Percentiles rank a stretch among this genome's conserved stretches.
Evolutionary conservation across 2,329 filamentous ascomycete genomes (phyloP).

Genomic region (Rasamsonia emersonii): DNA sequence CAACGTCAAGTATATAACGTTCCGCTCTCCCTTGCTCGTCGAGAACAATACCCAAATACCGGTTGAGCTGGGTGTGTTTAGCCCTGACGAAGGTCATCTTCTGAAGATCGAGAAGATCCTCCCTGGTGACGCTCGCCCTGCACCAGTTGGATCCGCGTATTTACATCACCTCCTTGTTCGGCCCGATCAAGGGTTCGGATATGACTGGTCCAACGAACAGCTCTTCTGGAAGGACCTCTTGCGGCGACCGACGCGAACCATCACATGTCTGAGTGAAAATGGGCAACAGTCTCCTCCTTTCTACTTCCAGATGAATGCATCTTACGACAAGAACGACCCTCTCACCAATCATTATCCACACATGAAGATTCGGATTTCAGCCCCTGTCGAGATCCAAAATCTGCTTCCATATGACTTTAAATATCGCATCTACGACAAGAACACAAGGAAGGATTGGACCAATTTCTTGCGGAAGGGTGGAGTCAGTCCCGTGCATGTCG

Average conservation of each 20-base stretch:
- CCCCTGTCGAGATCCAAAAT: slow-evolving; percentile 90
- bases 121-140: slow-evolving; percentile 80
- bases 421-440: slow-evolving; percentile 97
- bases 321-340: slow-evolving; percentile 75
- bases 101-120: slow-evolving; percentile 97
- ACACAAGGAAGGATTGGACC: slow-evolving; percentile 97
- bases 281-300: slow-evolving; percentile 72
- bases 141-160: slow-evolving; percentile 84
- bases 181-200: slow-evolving; percentile 93
- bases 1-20: slow-evolving; percentile 96
- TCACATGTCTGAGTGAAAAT: slow-evolving; percentile 80
- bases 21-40: slow-evolving; percentile 81
- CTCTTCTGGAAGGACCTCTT: slow-evolving; percentile 91
- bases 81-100: slow-evolving; percentile 75
- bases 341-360: slow-evolving; percentile 80
- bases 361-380: slow-evolving; percentile 86
- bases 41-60: slow-evolving; percentile 97
- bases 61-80: slow-evolving; percentile 85
- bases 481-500: slow-evolving; percentile 92
- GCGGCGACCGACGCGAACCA: slow-evolving; percentile 71
- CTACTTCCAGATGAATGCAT: slow-evolving; percentile 91
- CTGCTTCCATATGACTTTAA: slow-evolving; percentile 97
- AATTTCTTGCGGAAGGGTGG: slow-evolving; percentile 96
- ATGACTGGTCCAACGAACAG: slow-evolving; percentile 83
- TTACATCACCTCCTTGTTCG: slow-evolving; percentile 81